These are phyloP conservation scores for Prunus salicina DNA, from an alignment of 306 rosid genomes.

Conservation along the genomic window DNA sequence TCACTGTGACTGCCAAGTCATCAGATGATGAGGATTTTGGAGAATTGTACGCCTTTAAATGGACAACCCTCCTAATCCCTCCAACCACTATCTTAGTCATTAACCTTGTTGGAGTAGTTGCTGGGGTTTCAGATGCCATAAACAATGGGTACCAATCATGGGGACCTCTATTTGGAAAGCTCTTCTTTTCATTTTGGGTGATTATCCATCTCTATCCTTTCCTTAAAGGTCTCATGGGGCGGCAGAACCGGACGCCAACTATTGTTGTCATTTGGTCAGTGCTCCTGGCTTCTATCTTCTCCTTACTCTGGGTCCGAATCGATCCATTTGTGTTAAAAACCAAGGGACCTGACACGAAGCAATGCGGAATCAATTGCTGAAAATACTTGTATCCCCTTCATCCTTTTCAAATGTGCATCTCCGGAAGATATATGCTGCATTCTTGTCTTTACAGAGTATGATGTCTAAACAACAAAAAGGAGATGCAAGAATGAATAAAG, in stretches of 20 bases:
- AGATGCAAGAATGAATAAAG: slow-evolving; percentile 46
- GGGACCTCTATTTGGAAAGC: slow-evolving; percentile 98
- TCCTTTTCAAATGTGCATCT: slow-evolving; percentile 37
- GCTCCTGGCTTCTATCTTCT: slow-evolving; percentile 91
- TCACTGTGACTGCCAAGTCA: slow-evolving; percentile 90
- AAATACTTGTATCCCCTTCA: slow-evolving; percentile 16
- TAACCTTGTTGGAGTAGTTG: slow-evolving; percentile 91
- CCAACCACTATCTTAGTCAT: slow-evolving; percentile 88
- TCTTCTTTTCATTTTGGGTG: slow-evolving; percentile 96
- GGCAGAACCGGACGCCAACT: slow-evolving; percentile 95
- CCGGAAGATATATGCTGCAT: slow-evolving; percentile 41
- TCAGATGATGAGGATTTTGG: slow-evolving; percentile 87
- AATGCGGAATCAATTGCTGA: slow-evolving; percentile 91
- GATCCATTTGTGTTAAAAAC: slow-evolving; percentile 86
- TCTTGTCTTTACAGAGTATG: slow-evolving; percentile 34
- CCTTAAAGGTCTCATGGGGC: slow-evolving; percentile 97
- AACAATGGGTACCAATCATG: slow-evolving; percentile 90
- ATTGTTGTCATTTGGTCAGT: slow-evolving; percentile 95
- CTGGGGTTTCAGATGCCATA: slow-evolving; percentile 94
- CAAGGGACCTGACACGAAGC: slow-evolving; percentile 81
- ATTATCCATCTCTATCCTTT: slow-evolving; percentile 92
- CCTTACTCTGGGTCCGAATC: slow-evolving; percentile 93
- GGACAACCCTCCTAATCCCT: slow-evolving; percentile 95
- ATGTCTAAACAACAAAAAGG: slow-evolving; percentile 33
- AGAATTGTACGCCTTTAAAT: slow-evolving; percentile 72